Evolutionary conservation across 2,329 filamentous ascomycete species (phyloP).

Genomic region (Herpotrichia juniperi): DNA sequence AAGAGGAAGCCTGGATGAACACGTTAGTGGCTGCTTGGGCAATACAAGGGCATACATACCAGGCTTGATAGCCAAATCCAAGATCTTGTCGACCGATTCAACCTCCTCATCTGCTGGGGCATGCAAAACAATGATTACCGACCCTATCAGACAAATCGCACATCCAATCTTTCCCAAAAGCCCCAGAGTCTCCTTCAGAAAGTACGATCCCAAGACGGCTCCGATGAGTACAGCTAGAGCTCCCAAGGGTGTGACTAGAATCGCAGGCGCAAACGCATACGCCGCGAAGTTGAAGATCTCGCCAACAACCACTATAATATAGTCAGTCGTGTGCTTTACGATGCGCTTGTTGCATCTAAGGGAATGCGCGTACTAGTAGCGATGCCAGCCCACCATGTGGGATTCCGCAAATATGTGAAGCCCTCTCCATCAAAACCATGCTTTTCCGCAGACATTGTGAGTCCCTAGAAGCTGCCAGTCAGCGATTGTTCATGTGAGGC

Average conservation of each 20-base stretch:
- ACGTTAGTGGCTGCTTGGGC: neutral
- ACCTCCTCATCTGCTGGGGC: constrained; percentile 94
- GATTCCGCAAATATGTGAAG: constrained; percentile 90
- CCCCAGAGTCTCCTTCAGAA: constrained; percentile 89
- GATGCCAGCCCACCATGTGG: constrained; percentile 98
- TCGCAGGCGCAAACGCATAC: constrained; percentile 98
- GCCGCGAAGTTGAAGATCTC: constrained; percentile 98
- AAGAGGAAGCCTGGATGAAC: constrained; percentile 77
- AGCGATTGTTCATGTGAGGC: constrained; percentile 12
- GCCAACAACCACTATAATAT: constrained; percentile 78
- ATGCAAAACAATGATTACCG: constrained; percentile 96
- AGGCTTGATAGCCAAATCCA: constrained; percentile 87
- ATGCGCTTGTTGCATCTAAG: neutral
- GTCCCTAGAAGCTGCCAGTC: constrained; percentile 62
- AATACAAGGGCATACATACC: constrained; percentile 61
- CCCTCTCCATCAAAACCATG: constrained; percentile 98
- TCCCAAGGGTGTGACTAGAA: constrained; percentile 92
- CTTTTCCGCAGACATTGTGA: constrained; percentile 86
- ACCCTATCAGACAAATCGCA: constrained; percentile 93
- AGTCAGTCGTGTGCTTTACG: constrained; percentile 26
- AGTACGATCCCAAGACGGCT: constrained; percentile 92
- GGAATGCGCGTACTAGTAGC: constrained; percentile 70
- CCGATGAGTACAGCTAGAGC: constrained; percentile 94
- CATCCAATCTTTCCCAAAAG: constrained; percentile 91
- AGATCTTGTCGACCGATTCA: constrained; percentile 86